phyloP scores from a whole-genome alignment of 305 asterid species.

The Nicotiana rustica region DNA sequence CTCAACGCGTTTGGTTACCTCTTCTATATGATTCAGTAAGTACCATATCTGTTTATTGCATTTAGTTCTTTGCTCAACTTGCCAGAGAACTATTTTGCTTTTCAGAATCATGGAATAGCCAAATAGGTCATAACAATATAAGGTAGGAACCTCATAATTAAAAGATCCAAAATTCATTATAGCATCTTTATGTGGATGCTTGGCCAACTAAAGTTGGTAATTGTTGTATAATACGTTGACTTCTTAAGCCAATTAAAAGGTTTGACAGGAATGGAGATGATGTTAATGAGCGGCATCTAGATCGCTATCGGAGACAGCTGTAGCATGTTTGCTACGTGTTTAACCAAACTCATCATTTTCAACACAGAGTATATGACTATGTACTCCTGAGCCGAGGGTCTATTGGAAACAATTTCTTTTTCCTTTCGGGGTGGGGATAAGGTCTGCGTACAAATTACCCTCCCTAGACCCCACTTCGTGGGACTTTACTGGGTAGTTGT shows the following conservation, averaged over 20 bases:
- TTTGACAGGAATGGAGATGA: neutral
- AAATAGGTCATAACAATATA: neutral
- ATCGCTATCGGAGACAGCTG: no score
- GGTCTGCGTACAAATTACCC: no score
- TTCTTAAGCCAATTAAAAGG: conserved; percentile 5
- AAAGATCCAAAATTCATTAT: neutral
- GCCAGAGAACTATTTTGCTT: conserved; percentile 7
- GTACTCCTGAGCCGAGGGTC: no score
- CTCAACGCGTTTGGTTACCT: conserved; percentile 89
- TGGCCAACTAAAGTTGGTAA: neutral
- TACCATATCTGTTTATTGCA: conserved; percentile 30
- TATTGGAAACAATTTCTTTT: no score
- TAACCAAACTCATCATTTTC: no score
- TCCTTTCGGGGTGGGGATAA: no score
- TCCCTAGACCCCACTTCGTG: no score
- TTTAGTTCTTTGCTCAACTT: conserved; percentile 27
- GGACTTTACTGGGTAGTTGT: no score
- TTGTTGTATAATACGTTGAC: conserved; percentile 7
- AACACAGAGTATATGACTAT: no score
- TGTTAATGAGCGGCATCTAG: neutral
- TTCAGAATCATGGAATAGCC: neutral
- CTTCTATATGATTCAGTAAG: conserved; percentile 85
- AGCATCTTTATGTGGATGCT: neutral
- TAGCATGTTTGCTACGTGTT: no score
- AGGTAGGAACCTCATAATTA: neutral